Evolutionary conservation across 306 rosid species (phyloP).

Genomic region (Abrus precatorius): DNA sequence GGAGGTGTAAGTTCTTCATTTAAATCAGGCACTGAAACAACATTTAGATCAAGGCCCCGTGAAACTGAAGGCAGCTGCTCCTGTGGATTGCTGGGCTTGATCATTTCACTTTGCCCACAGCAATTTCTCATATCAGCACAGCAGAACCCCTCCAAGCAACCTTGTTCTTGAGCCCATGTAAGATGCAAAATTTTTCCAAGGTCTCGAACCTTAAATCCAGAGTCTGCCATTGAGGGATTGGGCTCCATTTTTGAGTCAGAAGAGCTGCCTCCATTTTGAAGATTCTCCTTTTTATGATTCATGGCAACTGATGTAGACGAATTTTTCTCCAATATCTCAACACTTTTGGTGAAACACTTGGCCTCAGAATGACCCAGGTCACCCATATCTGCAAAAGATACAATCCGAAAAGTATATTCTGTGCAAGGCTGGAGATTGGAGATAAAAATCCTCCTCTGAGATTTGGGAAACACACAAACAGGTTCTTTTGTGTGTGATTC

Average conservation of each 20-base stretch:
- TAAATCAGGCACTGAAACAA: slow-evolving; percentile 88
- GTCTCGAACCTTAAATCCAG: slow-evolving; percentile 93
- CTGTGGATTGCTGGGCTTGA: slow-evolving; percentile 67
- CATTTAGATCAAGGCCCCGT: slow-evolving; percentile 91
- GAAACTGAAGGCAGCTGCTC: slow-evolving; percentile 69
- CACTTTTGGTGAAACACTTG: slow-evolving; percentile 93
- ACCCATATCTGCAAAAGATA: slow-evolving; percentile 75
- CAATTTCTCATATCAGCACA: slow-evolving; percentile 73
- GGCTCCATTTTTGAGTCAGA: slow-evolving; percentile 66
- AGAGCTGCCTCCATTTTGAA: slow-evolving; percentile 56
- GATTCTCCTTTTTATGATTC: slow-evolving; percentile 60
- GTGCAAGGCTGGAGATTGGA: slow-evolving; percentile 92
- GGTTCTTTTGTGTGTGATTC: slow-evolving; percentile 79
- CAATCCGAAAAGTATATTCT: slow-evolving; percentile 84
- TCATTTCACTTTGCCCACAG: slow-evolving; percentile 65
- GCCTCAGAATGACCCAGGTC: slow-evolving; percentile 99
- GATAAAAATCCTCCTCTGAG: slow-evolving; percentile 90
- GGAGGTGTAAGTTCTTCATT: slow-evolving; percentile 98
- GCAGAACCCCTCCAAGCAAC: slow-evolving; percentile 78
- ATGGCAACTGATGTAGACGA: slow-evolving; percentile 50
- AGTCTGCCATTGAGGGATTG: slow-evolving; percentile 56
- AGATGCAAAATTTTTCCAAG: slow-evolving; percentile 84
- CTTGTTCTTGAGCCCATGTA: slow-evolving; percentile 89
- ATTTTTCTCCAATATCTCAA: slow-evolving; percentile 77
- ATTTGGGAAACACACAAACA: slow-evolving; percentile 80